Evolutionary conservation across 2,329 filamentous ascomycete species (phyloP).

Genomic region (Basipetospora chlamydospora): DNA sequence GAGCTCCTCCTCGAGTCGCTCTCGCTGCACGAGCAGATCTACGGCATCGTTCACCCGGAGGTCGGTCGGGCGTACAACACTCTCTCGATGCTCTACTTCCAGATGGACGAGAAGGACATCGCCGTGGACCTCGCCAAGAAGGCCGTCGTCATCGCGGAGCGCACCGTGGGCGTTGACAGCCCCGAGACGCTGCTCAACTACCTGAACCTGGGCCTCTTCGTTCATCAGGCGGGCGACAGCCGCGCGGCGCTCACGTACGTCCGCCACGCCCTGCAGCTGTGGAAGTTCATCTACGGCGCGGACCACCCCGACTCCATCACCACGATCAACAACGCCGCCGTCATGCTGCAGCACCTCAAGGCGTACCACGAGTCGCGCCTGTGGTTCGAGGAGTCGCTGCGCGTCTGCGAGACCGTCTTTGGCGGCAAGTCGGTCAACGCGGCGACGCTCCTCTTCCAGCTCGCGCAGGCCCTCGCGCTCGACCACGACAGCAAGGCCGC

Average conservation of each 20-base stretch:
- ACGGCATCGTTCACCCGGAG: constrained; percentile 91
- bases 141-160: constrained; percentile 88
- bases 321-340: constrained; percentile 94
- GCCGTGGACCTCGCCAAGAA: constrained; percentile 93
- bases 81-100: constrained; percentile 89
- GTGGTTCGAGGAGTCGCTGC: constrained; percentile 91
- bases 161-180: constrained; percentile 85
- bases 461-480: constrained; percentile 88
- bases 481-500: constrained; percentile 89
- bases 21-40: constrained; percentile 95
- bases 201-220: constrained; percentile 85
- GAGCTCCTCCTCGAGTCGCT: constrained; percentile 92
- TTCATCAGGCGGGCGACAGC: constrained; percentile 85
- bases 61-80: constrained; percentile 92
- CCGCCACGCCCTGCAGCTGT: constrained; percentile 82
- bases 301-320: constrained; percentile 97
- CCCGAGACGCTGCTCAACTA: constrained; percentile 91
- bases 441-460: constrained; percentile 90
- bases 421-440: constrained; percentile 84
- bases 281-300: constrained; percentile 91
- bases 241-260: constrained; percentile 76
- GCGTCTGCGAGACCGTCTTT: constrained; percentile 78
- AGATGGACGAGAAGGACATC: constrained; percentile 92
- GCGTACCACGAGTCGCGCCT: constrained; percentile 85
- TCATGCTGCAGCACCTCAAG: constrained; percentile 95